Evolutionary conservation across 495 filamentous ascomycete genomes (phyloP).

Genomic region (Chaetomium tenue): DNA sequence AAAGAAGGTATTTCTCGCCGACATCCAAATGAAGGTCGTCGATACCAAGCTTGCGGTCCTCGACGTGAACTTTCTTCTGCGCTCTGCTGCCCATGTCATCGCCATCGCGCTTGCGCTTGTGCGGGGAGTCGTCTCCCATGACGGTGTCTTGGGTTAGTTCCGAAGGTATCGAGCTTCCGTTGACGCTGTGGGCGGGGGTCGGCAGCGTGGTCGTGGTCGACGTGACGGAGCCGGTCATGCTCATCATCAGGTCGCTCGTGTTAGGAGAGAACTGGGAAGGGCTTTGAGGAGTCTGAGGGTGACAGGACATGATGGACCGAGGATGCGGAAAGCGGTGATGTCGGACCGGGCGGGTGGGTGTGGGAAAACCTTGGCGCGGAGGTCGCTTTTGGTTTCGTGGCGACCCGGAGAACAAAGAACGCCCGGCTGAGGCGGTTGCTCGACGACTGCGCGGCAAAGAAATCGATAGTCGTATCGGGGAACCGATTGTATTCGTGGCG

Average conservation of each 20-base stretch:
- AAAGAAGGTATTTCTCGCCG: constrained; percentile 58
- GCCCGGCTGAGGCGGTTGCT: neutral
- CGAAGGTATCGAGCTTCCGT: constrained; percentile 48
- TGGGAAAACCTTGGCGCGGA: constrained; percentile 26
- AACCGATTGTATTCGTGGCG: constrained; percentile 9
- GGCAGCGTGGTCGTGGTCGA: constrained; percentile 48
- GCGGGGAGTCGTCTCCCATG: constrained; percentile 45
- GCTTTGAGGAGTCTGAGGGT: constrained; percentile 60
- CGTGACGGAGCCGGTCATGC: constrained; percentile 46
- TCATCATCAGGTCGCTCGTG: constrained; percentile 45
- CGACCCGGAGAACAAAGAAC: constrained; percentile 32
- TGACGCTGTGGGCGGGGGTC: constrained; percentile 58
- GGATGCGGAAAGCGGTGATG: constrained; percentile 18
- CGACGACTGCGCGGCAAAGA: constrained; percentile 11
- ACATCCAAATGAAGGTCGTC: constrained; percentile 56
- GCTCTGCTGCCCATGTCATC: constrained; percentile 50
- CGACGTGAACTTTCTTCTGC: constrained; percentile 56
- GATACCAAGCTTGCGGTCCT: constrained; percentile 54
- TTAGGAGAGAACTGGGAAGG: constrained; percentile 54
- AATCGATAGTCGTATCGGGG: neutral
- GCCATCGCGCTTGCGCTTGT: constrained; percentile 55
- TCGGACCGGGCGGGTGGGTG: constrained; percentile 4
- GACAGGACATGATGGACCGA: constrained; percentile 52
- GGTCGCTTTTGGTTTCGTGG: constrained; percentile 22
- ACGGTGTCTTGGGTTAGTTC: constrained; percentile 44